Conservation (phyloP, 306 rosid species). For the Dalbergia cochinchinensis region DNA sequence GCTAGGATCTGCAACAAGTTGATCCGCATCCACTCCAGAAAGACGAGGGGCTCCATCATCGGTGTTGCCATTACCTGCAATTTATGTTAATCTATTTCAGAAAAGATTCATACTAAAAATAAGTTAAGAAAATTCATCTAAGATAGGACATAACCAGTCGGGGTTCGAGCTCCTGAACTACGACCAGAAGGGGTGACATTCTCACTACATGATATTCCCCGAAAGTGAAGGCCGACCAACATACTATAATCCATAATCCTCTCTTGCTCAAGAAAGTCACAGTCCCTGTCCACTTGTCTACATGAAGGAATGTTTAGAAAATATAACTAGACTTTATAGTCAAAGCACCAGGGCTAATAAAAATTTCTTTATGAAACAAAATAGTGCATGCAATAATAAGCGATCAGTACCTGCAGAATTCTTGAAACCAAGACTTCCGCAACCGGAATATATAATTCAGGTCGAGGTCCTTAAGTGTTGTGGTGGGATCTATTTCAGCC, state of each 20-base stretch:
- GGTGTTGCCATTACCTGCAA: conserved; percentile 53
- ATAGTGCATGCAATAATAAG: conserved; percentile 34
- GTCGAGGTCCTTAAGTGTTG: conserved; percentile 98
- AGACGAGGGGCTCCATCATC: conserved; percentile 60
- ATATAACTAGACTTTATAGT: background rate
- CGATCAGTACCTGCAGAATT: conserved; percentile 81
- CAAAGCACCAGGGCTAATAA: background rate
- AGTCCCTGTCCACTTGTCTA: conserved; percentile 98
- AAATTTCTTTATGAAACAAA: conserved; percentile 30
- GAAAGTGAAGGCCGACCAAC: conserved; percentile 94
- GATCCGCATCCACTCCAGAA: conserved; percentile 66
- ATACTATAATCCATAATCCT: conserved; percentile 99
- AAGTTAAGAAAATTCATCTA: conserved; percentile 20
- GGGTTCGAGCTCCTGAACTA: conserved; percentile 53
- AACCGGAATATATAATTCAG: conserved; percentile 86
- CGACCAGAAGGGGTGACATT: conserved; percentile 49
- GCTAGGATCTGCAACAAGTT: conserved; percentile 57
- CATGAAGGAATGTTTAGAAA: conserved; percentile 43
- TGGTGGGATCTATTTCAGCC: conserved; percentile 83
- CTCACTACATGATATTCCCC: conserved; percentile 60
- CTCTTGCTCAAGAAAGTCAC: conserved; percentile 96
- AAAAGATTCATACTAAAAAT: conserved; percentile 4
- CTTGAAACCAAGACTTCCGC: conserved; percentile 85
- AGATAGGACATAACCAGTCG: conserved; percentile 58
- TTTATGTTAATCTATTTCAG: conserved; percentile 45